Base-by-base conservation (phyloP, 306 rosid genomes). In the Cyclanthera cordifolia region DNA sequence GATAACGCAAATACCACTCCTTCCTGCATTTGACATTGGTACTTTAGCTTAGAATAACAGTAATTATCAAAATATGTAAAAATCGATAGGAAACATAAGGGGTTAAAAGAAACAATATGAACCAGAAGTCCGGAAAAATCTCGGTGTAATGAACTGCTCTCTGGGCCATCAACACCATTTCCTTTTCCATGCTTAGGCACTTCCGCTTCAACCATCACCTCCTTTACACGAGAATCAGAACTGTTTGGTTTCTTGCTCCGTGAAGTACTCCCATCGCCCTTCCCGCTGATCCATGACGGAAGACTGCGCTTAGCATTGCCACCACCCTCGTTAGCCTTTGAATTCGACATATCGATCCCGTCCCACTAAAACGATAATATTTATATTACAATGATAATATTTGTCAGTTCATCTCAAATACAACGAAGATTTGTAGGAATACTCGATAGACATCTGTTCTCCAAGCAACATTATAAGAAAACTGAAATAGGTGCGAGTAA, bases 1-100 rank as follows among this genome's bases (percentile, higher is more conserved):
- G 98, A 92, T 53, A 92, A 67, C 74, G 87, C 96, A 78, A 89
- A 92, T 71, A 89, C 90, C 54, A 92, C 95, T 20, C 96, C 96
- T 78, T 89, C 93, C 96, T 92, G 96, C 70, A 65, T 43, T 23
- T 15, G 23, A 23, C 37, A n/a, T 64, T 43, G 34, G 69, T 23
- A 21, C 6, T 21, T 43, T 65, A 20, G 34, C 16, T 41, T 63
- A 13, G 52, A 1, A 16, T 6, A 1, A 53, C 16, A 0, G 16
- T 39, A 11, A 39, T 6, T 11, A 65, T 24, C 39, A 41, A 64
- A 65, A 65, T 23, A 24, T 43, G 34, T 65, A 65, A 6, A 21
- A 41, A 20, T 39, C 20, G 2, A 23, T 10, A 64, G 10, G 12
- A 1, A 64, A 64, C 7, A 9, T 12, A 65, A 25, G 21, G 30